Conservation (phyloP, 2,329 filamentous ascomycete species). For the Chrysosporium queenslandicum region DNA sequence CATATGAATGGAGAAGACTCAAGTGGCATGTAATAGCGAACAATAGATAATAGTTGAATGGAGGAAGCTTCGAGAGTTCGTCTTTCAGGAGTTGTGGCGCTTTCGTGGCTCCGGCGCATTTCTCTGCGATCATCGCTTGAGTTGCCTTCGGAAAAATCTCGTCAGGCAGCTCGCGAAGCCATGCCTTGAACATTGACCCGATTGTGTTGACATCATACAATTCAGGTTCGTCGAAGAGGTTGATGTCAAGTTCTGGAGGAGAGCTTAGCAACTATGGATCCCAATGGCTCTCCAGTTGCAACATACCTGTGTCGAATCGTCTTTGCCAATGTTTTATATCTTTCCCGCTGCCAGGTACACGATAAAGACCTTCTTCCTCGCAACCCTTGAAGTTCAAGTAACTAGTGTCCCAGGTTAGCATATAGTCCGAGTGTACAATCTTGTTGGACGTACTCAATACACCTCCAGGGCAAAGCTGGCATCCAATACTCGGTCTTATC, state of each 20-base stretch:
- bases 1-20: constrained; percentile 78
- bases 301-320: constrained; percentile 69
- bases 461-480: constrained; percentile 89
- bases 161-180: constrained; percentile 88
- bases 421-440: no score
- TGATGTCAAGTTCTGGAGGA: constrained; percentile 65
- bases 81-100: constrained; percentile 82
- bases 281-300: constrained; percentile 15
- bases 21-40: constrained; percentile 97
- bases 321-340: constrained; percentile 91
- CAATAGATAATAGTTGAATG: constrained; percentile 94
- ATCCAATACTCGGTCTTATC: constrained; percentile 99
- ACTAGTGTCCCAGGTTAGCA: constrained; percentile 28
- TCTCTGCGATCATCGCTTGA: constrained; percentile 68
- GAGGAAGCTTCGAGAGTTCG: constrained; percentile 84
- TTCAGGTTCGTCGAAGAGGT: constrained; percentile 76
- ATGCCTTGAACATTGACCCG: constrained; percentile 90
- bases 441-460: constrained; percentile 60
- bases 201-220: constrained; percentile 96
- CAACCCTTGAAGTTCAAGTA: constrained; percentile 91
- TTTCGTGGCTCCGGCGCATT: constrained; percentile 66
- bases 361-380: constrained; percentile 86
- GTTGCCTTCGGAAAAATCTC: constrained; percentile 80
- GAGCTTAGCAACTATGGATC: not conserved
- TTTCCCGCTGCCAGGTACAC: constrained; percentile 79